These are phyloP conservation scores for Solanum medicagineum DNA, from an alignment of 257 asterid genomes.

Conservation along the genomic window DNA sequence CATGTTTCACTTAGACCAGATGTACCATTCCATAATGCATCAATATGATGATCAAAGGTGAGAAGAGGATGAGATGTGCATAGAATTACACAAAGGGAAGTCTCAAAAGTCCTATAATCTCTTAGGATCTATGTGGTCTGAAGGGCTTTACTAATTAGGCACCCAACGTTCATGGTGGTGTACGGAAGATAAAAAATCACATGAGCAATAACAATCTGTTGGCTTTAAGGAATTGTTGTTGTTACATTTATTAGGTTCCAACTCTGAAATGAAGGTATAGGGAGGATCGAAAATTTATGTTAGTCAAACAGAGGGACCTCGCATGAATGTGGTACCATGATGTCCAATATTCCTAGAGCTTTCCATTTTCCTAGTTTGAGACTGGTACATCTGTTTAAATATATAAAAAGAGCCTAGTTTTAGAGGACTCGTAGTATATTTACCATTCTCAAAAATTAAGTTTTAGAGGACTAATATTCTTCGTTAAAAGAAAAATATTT, in stretches of 20 bases:
- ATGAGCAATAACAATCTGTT: not conserved
- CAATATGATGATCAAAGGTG: not conserved
- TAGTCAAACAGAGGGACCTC: not conserved
- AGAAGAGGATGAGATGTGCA: not conserved
- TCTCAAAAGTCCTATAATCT: not conserved
- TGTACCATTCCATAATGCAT: not conserved
- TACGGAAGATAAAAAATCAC: not conserved
- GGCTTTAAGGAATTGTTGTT: not conserved
- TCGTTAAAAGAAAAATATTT: not conserved
- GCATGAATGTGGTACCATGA: not conserved
- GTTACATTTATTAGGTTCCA: not conserved
- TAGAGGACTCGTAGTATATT: not conserved
- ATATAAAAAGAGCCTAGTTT: not conserved
- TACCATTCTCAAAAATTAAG: not conserved
- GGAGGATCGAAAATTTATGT: not conserved
- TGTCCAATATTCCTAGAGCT: not conserved
- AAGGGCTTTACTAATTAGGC: not conserved
- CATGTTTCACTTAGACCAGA: not conserved
- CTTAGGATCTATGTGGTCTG: not conserved
- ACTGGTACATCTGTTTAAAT: not conserved
- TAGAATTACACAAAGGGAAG: not conserved
- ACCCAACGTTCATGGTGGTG: not conserved
- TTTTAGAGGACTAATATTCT: not conserved
- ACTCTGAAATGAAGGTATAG: not conserved
- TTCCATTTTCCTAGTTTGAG: not conserved